phyloP scores from a whole-genome alignment of 176 grass and related monocot species.

The Canna indica region DNA sequence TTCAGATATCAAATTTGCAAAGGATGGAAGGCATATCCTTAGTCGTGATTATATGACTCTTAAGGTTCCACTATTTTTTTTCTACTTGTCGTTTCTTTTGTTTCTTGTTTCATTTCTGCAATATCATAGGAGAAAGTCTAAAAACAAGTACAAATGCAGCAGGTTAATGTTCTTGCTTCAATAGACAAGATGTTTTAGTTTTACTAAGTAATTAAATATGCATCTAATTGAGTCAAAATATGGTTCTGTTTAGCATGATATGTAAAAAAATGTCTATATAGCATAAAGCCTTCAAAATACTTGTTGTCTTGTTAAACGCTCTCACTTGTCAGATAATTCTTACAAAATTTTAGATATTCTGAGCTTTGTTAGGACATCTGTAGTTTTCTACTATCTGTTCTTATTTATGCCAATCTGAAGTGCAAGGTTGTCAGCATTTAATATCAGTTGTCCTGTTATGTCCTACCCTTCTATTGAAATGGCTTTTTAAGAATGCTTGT shows the following conservation, averaged over 20 bases:
- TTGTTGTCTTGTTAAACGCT: too few relatives aligned
- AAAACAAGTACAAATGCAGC: background rate
- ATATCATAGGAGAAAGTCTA: background rate
- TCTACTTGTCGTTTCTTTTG: background rate
- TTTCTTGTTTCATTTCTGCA: background rate
- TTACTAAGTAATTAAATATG: slow-evolving; percentile 1
- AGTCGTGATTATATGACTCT: slow-evolving; percentile 99
- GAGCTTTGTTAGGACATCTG: background rate
- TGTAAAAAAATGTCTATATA: too few relatives aligned
- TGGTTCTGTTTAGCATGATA: too few relatives aligned
- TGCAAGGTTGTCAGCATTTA: too few relatives aligned
- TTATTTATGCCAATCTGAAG: too few relatives aligned
- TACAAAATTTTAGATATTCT: background rate
- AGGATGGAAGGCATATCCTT: slow-evolving; percentile 80
- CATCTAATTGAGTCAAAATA: background rate
- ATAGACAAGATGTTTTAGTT: background rate
- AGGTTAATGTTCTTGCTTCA: background rate
- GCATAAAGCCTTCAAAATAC: too few relatives aligned
- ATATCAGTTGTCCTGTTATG: too few relatives aligned
- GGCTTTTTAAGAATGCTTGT: too few relatives aligned
- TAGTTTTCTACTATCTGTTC: background rate
- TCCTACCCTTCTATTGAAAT: too few relatives aligned
- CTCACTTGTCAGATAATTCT: background rate
- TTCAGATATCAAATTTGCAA: slow-evolving; percentile 96
- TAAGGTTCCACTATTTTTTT: slow-evolving; percentile 45